Conservation (phyloP, 2,329 filamentous ascomycete species). For the Ceratocystis lukuohia region DNA sequence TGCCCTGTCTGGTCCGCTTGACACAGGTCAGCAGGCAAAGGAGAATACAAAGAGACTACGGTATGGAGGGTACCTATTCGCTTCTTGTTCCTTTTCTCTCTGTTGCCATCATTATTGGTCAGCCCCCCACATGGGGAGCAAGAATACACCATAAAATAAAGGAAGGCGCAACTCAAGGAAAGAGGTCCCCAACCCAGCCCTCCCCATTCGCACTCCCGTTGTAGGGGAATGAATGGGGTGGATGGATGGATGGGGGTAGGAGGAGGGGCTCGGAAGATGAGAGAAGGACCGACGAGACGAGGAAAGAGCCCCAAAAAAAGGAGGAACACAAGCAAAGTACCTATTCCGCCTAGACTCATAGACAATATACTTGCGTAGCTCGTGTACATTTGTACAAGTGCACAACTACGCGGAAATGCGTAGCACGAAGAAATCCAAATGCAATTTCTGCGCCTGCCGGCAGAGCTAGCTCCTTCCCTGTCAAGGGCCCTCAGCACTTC, state of each 20-base stretch:
- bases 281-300: slow-evolving; percentile 5
- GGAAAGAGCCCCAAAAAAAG: not conserved
- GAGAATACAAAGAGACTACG: not conserved
- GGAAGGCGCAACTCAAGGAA: not conserved
- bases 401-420: not conserved
- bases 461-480: slow-evolving; percentile 15
- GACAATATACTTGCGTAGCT: not conserved
- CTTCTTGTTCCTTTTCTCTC: not conserved
- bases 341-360: not conserved
- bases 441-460: slow-evolving; percentile 16
- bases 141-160: not conserved
- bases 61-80: not conserved
- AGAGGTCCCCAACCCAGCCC: not conserved
- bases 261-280: slow-evolving; percentile 1
- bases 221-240: not conserved
- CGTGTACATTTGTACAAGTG: not conserved
- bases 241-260: not conserved
- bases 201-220: not conserved
- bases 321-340: not conserved
- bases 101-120: too few relatives aligned
- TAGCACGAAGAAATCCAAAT: slow-evolving; percentile 11
- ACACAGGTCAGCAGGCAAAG: not conserved
- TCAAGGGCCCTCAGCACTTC: slow-evolving; percentile 9
- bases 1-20: not conserved
- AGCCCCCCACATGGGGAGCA: too few relatives aligned